phyloP scores from a whole-genome alignment of 768 basidiomycete genomes.

The Termitomyces sp. region DNA sequence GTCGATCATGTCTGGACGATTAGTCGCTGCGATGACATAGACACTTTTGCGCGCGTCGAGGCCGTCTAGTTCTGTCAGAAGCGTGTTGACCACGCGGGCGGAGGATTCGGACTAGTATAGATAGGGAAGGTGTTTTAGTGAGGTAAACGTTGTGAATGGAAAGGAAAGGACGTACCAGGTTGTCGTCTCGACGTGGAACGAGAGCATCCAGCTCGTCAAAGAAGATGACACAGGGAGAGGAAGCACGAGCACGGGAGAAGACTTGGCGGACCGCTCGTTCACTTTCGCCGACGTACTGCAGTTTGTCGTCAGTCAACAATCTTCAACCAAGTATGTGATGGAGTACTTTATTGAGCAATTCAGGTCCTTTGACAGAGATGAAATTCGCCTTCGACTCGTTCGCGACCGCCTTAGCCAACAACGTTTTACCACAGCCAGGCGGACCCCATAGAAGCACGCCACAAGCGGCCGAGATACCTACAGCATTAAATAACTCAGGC shows the following conservation, averaged over 20 bases:
- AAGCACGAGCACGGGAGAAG: constrained; percentile 90
- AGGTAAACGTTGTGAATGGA: not conserved
- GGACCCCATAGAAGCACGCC: constrained; percentile 99
- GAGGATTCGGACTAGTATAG: constrained; percentile 80
- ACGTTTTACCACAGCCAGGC: constrained; percentile 96
- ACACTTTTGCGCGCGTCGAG: constrained; percentile 83
- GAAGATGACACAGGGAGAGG: constrained; percentile 92
- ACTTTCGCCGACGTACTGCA: constrained; percentile 94
- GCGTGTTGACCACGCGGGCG: constrained; percentile 89
- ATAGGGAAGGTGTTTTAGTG: constrained; percentile 3
- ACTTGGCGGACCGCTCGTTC: constrained; percentile 94
- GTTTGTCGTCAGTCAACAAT: not conserved
- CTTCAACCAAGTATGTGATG: not conserved
- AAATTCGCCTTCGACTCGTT: constrained; percentile 96
- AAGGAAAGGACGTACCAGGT: constrained; percentile 51
- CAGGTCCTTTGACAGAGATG: constrained; percentile 97
- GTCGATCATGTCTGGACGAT: constrained; percentile 96
- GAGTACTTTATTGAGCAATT: constrained; percentile 90
- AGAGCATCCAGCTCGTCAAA: constrained; percentile 94
- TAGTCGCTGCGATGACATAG: constrained; percentile 93
- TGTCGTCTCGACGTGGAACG: constrained; percentile 88
- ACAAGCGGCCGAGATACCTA: constrained; percentile 89
- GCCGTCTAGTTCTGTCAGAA: constrained; percentile 92
- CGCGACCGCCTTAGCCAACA: constrained; percentile 97
- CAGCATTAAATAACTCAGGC: constrained; percentile 83